A percentile compares a stretch with the other conserved stretches of the same genome.
Evolutionary conservation across 2,329 filamentous ascomycete genomes (phyloP).

Genomic region (Trichophyton mentagrophytes): DNA sequence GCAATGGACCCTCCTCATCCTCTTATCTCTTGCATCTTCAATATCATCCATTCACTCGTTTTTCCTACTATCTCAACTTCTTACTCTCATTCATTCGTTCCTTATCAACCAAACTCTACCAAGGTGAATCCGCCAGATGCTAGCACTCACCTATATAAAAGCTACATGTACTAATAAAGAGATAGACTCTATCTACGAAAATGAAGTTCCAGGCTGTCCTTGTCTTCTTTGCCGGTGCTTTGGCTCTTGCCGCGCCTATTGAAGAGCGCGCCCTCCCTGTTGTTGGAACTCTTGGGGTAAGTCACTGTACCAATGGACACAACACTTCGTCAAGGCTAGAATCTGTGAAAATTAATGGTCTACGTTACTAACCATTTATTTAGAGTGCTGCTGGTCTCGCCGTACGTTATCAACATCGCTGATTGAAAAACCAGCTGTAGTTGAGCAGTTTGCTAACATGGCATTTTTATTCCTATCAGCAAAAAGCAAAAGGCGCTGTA

Average conservation of each 20-base stretch:
- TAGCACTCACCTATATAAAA: background rate
- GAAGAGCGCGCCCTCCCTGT: background rate
- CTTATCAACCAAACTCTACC: background rate
- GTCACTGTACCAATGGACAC: background rate
- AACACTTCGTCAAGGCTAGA: background rate
- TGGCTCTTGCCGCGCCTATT: background rate
- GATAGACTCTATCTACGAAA: background rate
- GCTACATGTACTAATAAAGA: background rate
- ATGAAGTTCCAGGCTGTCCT: constrained; percentile 3
- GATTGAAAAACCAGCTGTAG: background rate
- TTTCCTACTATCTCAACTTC: background rate
- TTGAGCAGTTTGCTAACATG: background rate
- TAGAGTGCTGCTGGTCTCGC: background rate
- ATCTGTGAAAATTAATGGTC: no score
- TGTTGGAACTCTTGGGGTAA: background rate
- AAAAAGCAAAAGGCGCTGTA: background rate
- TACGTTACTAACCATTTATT: background rate
- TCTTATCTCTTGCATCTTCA: background rate
- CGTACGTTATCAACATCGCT: background rate
- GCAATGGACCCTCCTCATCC: background rate
- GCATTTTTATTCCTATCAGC: background rate
- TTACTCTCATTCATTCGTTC: no score
- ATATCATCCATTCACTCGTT: background rate
- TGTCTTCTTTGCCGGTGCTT: background rate
- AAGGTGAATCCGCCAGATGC: background rate